Evolutionary conservation across 208 protist species (phyloP), one percentile per base, ranked within the genome.

Genomic region (Balamuthia mandrillaris): DNA sequence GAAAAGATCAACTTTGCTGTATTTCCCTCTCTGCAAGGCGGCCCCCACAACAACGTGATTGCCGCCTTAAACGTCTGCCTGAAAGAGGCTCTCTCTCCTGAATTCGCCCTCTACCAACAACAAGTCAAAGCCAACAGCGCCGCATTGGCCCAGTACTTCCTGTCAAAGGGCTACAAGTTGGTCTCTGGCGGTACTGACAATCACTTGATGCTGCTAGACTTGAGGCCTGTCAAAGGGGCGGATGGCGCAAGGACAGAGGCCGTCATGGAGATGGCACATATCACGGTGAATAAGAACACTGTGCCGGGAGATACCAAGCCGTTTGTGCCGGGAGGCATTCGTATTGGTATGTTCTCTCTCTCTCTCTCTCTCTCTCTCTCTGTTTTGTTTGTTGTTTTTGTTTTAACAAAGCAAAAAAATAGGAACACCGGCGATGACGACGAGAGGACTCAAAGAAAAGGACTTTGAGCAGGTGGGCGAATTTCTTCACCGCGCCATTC

Each of bases 141-240:
- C 16, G 37, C 9, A 10, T 45, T 92, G 37, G 60, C 35, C 27
- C 44, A 86, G 35, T 21, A 39, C 9, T 65, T 92, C 2, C 89
- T 92, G 37, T 84, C 89, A 6, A 61, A 54, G 49, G 97, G 97
- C 41, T 96, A 98, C 89, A 89, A 86, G 29, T 87, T 99, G 35
- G 96, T 98, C 4, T 75, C 66, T 54, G 66, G 61, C 37, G 90
- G 90, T 6, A 91, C 90, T 42, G 90, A 92, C 60, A 92, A 90
- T 58, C 90, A 92, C 63, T 56, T 92, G 21, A 18, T 92, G 7
- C 24, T 92, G 37, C 37, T 90, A 14, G 88, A 92, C 58, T 47
- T 92, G 31, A 81, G 60, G 58, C 92, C 93, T 12, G 0, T 21
- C 70, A 16, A 27, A 12, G 24, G 6, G 9, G 18, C 1, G 29